Conservation (phyloP, 1,284 basidiomycete genomes). For the Stereum hirsutum region DNA sequence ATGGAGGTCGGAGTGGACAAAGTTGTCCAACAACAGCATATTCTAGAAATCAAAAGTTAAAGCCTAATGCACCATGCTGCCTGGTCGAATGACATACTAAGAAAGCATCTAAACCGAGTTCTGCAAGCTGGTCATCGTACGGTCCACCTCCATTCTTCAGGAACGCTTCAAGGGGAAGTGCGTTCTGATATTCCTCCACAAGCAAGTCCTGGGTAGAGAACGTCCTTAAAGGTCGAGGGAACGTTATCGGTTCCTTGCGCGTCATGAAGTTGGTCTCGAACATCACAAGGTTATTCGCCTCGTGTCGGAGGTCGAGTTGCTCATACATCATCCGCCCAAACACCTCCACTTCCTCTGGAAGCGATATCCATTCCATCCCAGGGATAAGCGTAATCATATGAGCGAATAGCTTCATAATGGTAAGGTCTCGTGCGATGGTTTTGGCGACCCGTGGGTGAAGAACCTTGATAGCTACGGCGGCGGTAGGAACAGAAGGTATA, state of each 20-base stretch:
- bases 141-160: slow-evolving; percentile 86
- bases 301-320: slow-evolving; percentile 87
- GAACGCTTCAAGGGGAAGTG: slow-evolving; percentile 86
- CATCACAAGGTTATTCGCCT: slow-evolving; percentile 79
- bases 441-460: slow-evolving; percentile 83
- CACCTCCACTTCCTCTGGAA: slow-evolving; percentile 92
- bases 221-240: slow-evolving; percentile 78
- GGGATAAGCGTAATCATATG: slow-evolving; percentile 73
- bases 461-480: slow-evolving; percentile 92
- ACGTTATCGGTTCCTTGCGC: slow-evolving; percentile 75
- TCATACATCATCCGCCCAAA: slow-evolving; percentile 98
- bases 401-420: slow-evolving; percentile 95
- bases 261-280: slow-evolving; percentile 87
- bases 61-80: too few species aligned
- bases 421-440: slow-evolving; percentile 81
- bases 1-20: slow-evolving; percentile 92
- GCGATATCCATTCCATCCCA: slow-evolving; percentile 93
- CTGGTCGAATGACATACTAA: slow-evolving; percentile 44
- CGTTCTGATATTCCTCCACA: slow-evolving; percentile 92
- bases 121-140: slow-evolving; percentile 86
- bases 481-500: slow-evolving; percentile 62
- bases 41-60: slow-evolving; percentile 42
- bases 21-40: slow-evolving; percentile 98
- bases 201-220: slow-evolving; percentile 80
- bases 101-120: slow-evolving; percentile 92